A percentile compares a stretch with the other conserved stretches of the same genome.
These are phyloP conservation scores for Diaporthe caulivora DNA, from an alignment of 2,329 filamentous ascomycete species.

Conservation along the genomic window DNA sequence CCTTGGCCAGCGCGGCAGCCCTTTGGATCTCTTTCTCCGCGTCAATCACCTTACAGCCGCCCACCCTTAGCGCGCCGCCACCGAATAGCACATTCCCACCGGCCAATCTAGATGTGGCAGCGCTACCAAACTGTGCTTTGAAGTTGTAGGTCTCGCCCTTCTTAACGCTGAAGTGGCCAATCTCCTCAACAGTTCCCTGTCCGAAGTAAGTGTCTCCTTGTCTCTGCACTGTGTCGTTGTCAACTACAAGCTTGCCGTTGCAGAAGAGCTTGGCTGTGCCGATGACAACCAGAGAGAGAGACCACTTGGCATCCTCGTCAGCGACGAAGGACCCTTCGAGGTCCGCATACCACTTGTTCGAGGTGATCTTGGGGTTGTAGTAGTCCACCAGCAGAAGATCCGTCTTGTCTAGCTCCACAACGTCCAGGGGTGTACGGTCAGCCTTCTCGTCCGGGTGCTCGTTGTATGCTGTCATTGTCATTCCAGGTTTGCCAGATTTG, in stretches of 20 bases:
- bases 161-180: constrained; percentile 63
- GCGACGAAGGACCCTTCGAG: constrained; percentile 72
- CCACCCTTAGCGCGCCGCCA: constrained; percentile 72
- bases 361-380: constrained; percentile 64
- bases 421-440: constrained; percentile 63
- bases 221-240: constrained; percentile 74
- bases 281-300: constrained; percentile 75
- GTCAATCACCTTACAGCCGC: constrained; percentile 70
- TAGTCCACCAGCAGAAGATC: constrained; percentile 65
- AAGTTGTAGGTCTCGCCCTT: constrained; percentile 66
- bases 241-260: constrained; percentile 72
- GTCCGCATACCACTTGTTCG: constrained; percentile 68
- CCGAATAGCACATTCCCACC: constrained; percentile 65
- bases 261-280: constrained; percentile 76
- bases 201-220: constrained; percentile 71
- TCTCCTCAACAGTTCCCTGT: constrained; percentile 68
- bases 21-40: constrained; percentile 71
- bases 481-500: constrained; percentile 65
- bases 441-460: constrained; percentile 62
- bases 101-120: constrained; percentile 62
- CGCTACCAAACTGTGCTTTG: constrained; percentile 65
- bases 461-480: constrained; percentile 73
- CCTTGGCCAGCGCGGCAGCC: constrained; percentile 75
- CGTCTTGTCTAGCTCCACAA: constrained; percentile 60
- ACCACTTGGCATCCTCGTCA: constrained; percentile 71